Base-by-base conservation (phyloP, 306 rosid genomes). In the Leucaena leucocephala region DNA sequence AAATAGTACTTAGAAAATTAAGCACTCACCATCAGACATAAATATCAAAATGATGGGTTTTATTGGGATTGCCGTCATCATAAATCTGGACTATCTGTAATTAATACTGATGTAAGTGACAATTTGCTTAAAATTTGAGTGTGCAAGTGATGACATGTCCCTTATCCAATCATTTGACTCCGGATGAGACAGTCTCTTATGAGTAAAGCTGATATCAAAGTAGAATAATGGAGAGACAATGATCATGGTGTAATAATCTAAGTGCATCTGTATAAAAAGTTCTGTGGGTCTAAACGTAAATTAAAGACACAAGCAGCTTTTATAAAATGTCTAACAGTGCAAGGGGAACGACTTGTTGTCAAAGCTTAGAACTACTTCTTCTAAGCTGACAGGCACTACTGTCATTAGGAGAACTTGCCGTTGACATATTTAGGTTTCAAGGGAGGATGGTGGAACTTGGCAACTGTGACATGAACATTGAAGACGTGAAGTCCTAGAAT, bases 31-130 rank as follows among this genome's bases (percentile, higher is more conserved):
- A 40, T 43, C 68, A 43, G 86, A 68, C 85, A 83, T 13, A 78
- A 68, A 83, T 78, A 81, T 84, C 79, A 78, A 81, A 68, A 85
- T 81, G 82, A 58, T 49, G 65, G 68, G 81, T 71, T 71, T 76
- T 82, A 75, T 64, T 82, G 82, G 75, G 57, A 78, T 59, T 59
- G 66, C 80, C 57, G 61, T 75, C 27, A 27, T 27, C 79, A 73
- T 68, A 57, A 77, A 74, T 67, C 76, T 77, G 67, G 67, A 61
- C 17, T 22, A 22, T 22, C 73, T 81, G 46, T 68, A 55, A 61
- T 13, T 39, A 78, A 70, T 44, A 49, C 19, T 61, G 61, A 27
- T 69, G 71, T 13, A 80, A 38, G 7, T 78, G 35, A 77, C 57
- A 38, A 67, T 78, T 69, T 65, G 80, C 78, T 35, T 63, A 64